A percentile compares a stretch with the other conserved stretches of the same genome.
phyloP scores from a whole-genome alignment of 495 filamentous ascomycete species.

The Annulohypoxylon maeteangense region DNA sequence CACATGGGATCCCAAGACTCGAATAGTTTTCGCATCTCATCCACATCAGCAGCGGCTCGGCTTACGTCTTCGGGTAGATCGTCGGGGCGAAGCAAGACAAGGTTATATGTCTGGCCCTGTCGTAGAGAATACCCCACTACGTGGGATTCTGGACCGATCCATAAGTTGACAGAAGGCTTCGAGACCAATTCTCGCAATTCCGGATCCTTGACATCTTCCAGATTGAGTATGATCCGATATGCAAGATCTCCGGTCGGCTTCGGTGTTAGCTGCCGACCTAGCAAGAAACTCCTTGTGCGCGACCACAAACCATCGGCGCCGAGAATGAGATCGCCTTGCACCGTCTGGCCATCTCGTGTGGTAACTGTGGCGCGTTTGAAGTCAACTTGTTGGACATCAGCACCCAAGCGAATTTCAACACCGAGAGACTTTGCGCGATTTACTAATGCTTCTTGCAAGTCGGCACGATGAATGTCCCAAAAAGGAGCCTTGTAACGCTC shows the following conservation, averaged over 20 bases:
- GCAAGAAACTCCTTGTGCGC: constrained; percentile 55
- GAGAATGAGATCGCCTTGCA: constrained; percentile 63
- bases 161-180: constrained; percentile 72
- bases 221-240: constrained; percentile 66
- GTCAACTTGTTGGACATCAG: constrained; percentile 53
- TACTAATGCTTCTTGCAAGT: constrained; percentile 61
- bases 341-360: constrained; percentile 46
- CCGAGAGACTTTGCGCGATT: constrained; percentile 53
- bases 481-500: constrained; percentile 62
- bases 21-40: constrained; percentile 64
- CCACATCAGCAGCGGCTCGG: constrained; percentile 54
- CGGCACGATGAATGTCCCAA: constrained; percentile 65
- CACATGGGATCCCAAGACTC: constrained; percentile 62
- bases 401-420: constrained; percentile 50
- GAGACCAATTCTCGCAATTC: constrained; percentile 59
- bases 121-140: constrained; percentile 68
- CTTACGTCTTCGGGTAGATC: constrained; percentile 59
- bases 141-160: constrained; percentile 71
- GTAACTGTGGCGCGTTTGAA: constrained; percentile 52
- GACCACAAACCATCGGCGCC: constrained; percentile 68
- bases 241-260: constrained; percentile 69
- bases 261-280: constrained; percentile 56
- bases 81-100: constrained; percentile 66
- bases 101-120: constrained; percentile 64
- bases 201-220: constrained; percentile 59